Conservation (phyloP, 306 rosid species). For the Luffa aegyptiaca region DNA sequence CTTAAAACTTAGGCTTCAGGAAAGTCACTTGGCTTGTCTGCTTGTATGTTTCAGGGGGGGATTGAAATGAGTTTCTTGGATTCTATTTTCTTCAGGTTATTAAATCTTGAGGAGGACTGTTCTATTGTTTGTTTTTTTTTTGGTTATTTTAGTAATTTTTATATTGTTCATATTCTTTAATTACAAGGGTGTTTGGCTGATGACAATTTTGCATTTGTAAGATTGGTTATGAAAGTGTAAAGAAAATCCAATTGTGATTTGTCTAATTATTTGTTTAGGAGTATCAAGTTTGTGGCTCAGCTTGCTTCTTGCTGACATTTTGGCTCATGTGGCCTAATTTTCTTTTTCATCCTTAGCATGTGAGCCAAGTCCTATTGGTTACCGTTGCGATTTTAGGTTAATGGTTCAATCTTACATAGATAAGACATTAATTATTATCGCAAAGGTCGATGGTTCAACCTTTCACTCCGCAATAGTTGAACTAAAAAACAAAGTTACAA, state of each 20-base stretch:
- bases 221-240: constrained; percentile 10
- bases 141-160: not conserved
- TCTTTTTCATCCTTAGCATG: not conserved
- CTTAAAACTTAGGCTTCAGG: constrained; percentile 16
- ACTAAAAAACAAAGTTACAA: too few relatives aligned
- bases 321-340: not conserved
- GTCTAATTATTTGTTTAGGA: not conserved
- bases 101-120: not conserved
- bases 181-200: constrained; percentile 1
- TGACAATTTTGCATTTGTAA: constrained; percentile 8
- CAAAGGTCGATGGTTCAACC: too few relatives aligned
- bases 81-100: not conserved
- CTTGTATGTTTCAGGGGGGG: not conserved
- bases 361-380: not conserved
- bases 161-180: constrained; percentile 9
- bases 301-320: not conserved
- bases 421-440: too few relatives aligned
- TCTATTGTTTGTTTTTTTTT: not conserved
- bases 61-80: not conserved
- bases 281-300: not conserved
- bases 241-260: not conserved
- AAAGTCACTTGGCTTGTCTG: constrained; percentile 10
- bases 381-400: too few relatives aligned
- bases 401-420: too few relatives aligned
- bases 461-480: too few relatives aligned